Percentiles rank a stretch among this genome's conserved stretches.
These are phyloP conservation scores for Lentinula boryana DNA, from an alignment of 768 basidiomycete genomes.

Conservation along the genomic window DNA sequence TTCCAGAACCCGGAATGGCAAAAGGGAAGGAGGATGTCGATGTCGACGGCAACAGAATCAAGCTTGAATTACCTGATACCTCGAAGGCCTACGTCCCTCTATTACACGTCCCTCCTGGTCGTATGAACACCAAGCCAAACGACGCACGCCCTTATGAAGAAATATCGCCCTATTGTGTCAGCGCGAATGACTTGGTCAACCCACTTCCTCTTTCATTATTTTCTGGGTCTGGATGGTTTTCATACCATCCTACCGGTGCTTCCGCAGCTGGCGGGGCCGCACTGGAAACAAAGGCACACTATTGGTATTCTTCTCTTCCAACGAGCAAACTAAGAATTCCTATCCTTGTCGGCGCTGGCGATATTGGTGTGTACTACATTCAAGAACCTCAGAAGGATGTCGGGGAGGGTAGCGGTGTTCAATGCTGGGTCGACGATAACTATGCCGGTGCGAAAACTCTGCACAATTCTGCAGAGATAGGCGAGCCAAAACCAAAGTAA, in stretches of 20 bases:
- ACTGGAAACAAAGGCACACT: constrained; percentile 66
- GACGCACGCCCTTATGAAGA: constrained; percentile 64
- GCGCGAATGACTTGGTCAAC: constrained; percentile 97
- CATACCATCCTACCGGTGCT: constrained; percentile 58
- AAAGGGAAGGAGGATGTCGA: constrained; percentile 25
- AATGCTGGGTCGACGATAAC: constrained; percentile 99
- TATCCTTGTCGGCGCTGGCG: constrained; percentile 80
- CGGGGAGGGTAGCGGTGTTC: constrained; percentile 63
- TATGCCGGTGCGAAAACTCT: constrained; percentile 68
- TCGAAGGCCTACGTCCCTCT: constrained; percentile 28
- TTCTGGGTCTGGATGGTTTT: constrained; percentile 88
- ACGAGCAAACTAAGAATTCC: constrained; percentile 80
- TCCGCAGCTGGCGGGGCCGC: constrained; percentile 29
- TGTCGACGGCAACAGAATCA: constrained; percentile 21
- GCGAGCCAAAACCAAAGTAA: constrained; percentile 59
- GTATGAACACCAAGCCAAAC: constrained; percentile 64
- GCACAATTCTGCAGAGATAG: constrained; percentile 68
- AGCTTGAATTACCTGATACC: constrained; percentile 14
- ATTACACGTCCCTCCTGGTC: constrained; percentile 60
- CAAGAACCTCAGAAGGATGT: constrained; percentile 57
- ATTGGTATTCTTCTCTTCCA: constrained; percentile 89
- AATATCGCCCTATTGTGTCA: constrained; percentile 86
- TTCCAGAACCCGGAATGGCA: constrained; percentile 39
- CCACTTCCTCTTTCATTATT: constrained; percentile 93
- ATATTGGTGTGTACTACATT: constrained; percentile 88